Conservation (phyloP, 306 rosid genomes). For the Medicago arabica region DNA sequence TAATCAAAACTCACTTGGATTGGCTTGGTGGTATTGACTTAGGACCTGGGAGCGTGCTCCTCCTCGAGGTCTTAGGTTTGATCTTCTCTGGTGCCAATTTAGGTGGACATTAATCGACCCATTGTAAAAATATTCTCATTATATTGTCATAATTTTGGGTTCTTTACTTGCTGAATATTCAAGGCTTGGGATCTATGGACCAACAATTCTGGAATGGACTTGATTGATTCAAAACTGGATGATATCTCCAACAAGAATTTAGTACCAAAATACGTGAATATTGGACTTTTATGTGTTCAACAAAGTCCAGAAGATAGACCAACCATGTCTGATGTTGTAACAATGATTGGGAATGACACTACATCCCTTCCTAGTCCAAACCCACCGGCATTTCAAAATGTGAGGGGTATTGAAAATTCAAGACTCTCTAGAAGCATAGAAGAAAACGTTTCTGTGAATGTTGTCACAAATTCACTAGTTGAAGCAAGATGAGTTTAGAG, state of each 20-base stretch:
- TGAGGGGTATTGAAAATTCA: constrained; percentile 24
- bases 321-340: constrained; percentile 45
- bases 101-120: no score
- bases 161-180: background rate
- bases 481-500: constrained; percentile 41
- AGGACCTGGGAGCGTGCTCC: no score
- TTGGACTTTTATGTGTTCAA: constrained; percentile 48
- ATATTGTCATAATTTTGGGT: background rate
- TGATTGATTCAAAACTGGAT: constrained; percentile 35
- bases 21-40: no score
- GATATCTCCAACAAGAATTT: background rate
- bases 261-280: constrained; percentile 37
- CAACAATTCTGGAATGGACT: constrained; percentile 19
- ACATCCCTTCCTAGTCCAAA: constrained; percentile 36
- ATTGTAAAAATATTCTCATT: no score
- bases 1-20: no score
- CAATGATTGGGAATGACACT: constrained; percentile 48
- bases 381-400: constrained; percentile 40
- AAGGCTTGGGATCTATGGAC: constrained; percentile 54
- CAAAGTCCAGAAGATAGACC: constrained; percentile 50
- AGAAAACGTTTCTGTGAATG: constrained; percentile 33
- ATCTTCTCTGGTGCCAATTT: no score
- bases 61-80: no score
- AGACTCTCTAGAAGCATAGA: background rate
- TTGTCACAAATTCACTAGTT: constrained; percentile 11